Evolutionary conservation across 2,329 filamentous ascomycete genomes (phyloP).

Genomic region (Berkeleyomyces basicola): DNA sequence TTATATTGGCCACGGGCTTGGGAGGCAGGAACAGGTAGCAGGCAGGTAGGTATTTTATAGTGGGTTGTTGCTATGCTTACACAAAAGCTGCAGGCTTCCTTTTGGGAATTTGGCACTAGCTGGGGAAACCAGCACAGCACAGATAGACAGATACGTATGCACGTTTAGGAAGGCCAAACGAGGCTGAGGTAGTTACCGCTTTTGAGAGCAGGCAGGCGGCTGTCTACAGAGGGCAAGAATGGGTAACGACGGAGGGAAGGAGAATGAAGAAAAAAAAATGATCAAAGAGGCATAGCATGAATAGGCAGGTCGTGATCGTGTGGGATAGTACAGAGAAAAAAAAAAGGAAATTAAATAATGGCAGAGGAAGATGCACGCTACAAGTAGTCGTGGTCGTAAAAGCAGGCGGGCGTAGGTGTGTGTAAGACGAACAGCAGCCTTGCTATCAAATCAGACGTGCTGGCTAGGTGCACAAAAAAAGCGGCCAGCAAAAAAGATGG

Average conservation of each 20-base stretch:
- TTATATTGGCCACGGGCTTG: background rate
- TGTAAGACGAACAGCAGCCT: conserved; percentile 4
- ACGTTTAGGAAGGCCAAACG: no score
- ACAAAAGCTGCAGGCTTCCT: conserved; percentile 9
- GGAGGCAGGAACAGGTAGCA: background rate
- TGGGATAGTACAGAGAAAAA: background rate
- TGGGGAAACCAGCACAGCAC: background rate
- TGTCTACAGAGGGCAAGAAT: background rate
- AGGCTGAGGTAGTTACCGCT: no score
- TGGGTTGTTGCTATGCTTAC: conserved; percentile 7
- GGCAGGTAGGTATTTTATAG: background rate
- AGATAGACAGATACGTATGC: background rate
- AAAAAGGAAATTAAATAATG: background rate
- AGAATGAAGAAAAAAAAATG: background rate
- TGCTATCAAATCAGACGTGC: background rate
- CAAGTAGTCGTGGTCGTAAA: background rate
- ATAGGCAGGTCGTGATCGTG: background rate
- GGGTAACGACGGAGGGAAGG: conserved; percentile 3
- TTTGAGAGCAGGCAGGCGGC: no score
- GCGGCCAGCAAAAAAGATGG: conserved; percentile 1
- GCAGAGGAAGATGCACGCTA: background rate
- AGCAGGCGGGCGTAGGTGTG: background rate
- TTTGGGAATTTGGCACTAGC: background rate
- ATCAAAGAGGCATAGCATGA: background rate
- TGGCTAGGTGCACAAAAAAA: conserved; percentile 4